Evolutionary conservation across 345 rosid species (phyloP), one percentile per base, ranked within the genome.

Genomic region (Aethionema arabicum): DNA sequence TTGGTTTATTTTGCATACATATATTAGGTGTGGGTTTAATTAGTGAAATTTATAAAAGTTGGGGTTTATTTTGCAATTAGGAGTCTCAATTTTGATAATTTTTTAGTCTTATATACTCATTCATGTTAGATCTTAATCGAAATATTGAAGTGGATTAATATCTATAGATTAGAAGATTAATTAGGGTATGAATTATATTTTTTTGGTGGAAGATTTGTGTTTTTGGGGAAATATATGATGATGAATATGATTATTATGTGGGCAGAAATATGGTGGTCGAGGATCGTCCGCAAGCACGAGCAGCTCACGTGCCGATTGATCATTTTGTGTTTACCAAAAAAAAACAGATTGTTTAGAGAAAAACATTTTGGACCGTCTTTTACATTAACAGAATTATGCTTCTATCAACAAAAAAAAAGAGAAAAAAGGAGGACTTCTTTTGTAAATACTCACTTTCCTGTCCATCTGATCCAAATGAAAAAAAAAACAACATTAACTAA

Each of bases 181-280:
- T 14, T 59, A 59, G 38, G 48, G 11, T 59, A 36, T 21, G 27
- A 2, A 11, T 0, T 40, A 9, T 43, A 29, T 40, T 47, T 2
- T 38, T 4, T 39, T 48, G 35, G 51, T 57, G 27, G 27, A 21
- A 21, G 27, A 21, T 21, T 21, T 21, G 27, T 21, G 27, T 37
- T 2, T 37, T 37, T 10, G 7, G 7, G 40, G 40, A 37, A 37
- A 37, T 6, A 6, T 6, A 37, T 37, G 40, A 42, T 32, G 29
- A 68, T 16, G 42, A 36, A 7, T 7, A 6, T 21, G 12, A n/a
- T 32, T 55, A 29, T 12, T 63, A 8, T 63, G 42, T 57, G 36
- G 61, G 48, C 73, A 82, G 86, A 82, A 77, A 53, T 82, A 82
- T 63, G 75, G 75, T 11, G 84, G 87, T 40, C 83, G 82, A 74